Percentiles rank a stretch among this genome's conserved stretches.
Evolutionary conservation across 2,329 filamentous ascomycete species (phyloP).

Genomic region (Trichophyton rubrum): DNA sequence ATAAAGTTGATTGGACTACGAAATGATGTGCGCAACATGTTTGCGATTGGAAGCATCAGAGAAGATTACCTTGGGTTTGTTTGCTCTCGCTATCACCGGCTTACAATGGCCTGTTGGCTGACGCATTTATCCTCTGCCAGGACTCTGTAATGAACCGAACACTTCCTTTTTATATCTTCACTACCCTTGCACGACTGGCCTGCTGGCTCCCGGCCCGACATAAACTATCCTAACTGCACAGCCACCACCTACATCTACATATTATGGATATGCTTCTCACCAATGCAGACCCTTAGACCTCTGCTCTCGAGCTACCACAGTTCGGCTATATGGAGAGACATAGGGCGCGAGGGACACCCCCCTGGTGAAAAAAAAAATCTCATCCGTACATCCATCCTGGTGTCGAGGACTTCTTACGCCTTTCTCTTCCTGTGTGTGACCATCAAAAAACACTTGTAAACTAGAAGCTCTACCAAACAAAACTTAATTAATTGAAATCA

Average conservation of each 20-base stretch:
- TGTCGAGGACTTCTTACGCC: background rate
- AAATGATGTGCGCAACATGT: slow-evolving; percentile 89
- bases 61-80: slow-evolving; percentile 45
- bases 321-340: background rate
- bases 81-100: slow-evolving; percentile 2
- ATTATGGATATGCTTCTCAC: too few species aligned
- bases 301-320: background rate
- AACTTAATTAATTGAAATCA: background rate
- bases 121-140: slow-evolving; percentile 3
- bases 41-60: slow-evolving; percentile 94
- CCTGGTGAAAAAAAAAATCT: background rate
- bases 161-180: background rate
- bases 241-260: too few species aligned
- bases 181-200: background rate
- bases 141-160: slow-evolving; percentile 9
- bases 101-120: background rate
- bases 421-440: background rate
- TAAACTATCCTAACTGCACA: too few species aligned
- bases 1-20: slow-evolving; percentile 90
- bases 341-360: background rate
- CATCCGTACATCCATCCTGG: background rate
- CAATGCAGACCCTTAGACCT: background rate
- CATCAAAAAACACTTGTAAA: background rate
- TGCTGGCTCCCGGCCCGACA: background rate
- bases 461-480: background rate